These are phyloP conservation scores for Amanita thiersii DNA, from an alignment of 768 basidiomycete genomes.

Conservation along the genomic window DNA sequence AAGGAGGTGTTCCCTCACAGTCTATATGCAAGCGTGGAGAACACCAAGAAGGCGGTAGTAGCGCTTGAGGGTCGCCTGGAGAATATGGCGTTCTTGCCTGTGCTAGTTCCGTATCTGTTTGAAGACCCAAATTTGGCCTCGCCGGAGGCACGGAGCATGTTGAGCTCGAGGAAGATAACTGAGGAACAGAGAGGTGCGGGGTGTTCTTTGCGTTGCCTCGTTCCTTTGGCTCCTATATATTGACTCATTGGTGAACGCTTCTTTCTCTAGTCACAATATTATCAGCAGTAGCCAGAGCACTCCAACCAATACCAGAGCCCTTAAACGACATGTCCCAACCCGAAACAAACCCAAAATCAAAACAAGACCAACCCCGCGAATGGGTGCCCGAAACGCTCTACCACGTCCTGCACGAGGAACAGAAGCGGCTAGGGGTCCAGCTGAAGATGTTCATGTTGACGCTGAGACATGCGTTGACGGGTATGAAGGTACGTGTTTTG, in stretches of 20 bases:
- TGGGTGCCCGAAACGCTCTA: constrained; percentile 12
- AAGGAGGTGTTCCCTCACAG: constrained; percentile 41
- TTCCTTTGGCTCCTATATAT: too few relatives aligned
- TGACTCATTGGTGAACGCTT: too few relatives aligned
- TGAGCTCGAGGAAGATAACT: too few relatives aligned
- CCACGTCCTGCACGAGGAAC: constrained; percentile 34
- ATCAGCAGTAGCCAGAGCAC: too few relatives aligned
- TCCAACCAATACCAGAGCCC: too few relatives aligned
- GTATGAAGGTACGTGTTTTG: constrained; percentile 59
- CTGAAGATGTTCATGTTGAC: constrained; percentile 60
- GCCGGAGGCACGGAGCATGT: too few relatives aligned
- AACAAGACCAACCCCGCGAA: constrained; percentile 13
- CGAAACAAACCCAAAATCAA: constrained; percentile 28
- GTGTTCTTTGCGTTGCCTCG: too few relatives aligned
- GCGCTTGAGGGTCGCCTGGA: constrained; percentile 42
- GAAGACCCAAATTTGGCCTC: constrained; percentile 16
- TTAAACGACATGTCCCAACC: constrained; percentile 24
- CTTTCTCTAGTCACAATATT: too few relatives aligned
- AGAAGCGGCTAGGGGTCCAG: constrained; percentile 27
- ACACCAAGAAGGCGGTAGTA: constrained; percentile 56
- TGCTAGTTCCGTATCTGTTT: not conserved
- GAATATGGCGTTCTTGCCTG: not conserved
- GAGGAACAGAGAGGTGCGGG: too few relatives aligned
- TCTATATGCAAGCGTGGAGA: constrained; percentile 41
- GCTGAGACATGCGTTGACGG: constrained; percentile 73